Evolutionary conservation across 208 protist genomes (phyloP), one percentile per base, ranked within the genome.

Genomic region (Acanthamoeba triangularis): DNA sequence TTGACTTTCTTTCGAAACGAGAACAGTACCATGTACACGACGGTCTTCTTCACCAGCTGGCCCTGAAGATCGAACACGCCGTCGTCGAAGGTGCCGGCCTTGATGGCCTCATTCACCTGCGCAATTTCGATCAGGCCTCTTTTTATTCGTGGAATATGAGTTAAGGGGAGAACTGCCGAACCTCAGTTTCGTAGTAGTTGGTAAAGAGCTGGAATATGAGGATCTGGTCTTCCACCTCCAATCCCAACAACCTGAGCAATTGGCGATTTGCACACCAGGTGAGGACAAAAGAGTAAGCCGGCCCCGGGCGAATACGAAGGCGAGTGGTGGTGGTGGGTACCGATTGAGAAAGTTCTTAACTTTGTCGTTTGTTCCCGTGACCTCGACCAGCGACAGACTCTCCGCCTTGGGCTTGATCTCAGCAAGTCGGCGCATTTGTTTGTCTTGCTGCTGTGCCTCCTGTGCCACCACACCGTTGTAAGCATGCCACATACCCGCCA

Each of bases 391-490:
- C 3, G 30, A 33, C 16, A 80, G 69, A 7, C 69, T 33, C 2
- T 80, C 69, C 18, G 69, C 69, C 69, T 80, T 80, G 69, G 69
- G 69, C 33, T 44, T 80, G 37, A 80, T 80, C 69, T 80, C 69
- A 10, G 69, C 69, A 5, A 80, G 69, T n/a, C 69, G 69, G 28
- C 20, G 3, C 4, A 11, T 78, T n/a, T 44, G 6, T n/a, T 30
- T 13, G 63, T 13, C 63, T 72, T 44, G 30, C 30, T 23, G 69
- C 69, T 78, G 30, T 20, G 69, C 69, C 69, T 78, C 33, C 69
- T 78, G 69, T n/a, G n/a, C 20, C 23, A 13, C 16, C 61, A n/a
- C 41, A 47, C 41, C 41, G 5, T 47, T 47, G 41, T 47, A 47
- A 47, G 41, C 41, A 47, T 47, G 41, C 10, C 52, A 56, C 16